A percentile compares a stretch with the other conserved stretches of the same genome.
Evolutionary conservation across 805 yeast species (phyloP).

Genomic region (Ogataea zsoltii): DNA sequence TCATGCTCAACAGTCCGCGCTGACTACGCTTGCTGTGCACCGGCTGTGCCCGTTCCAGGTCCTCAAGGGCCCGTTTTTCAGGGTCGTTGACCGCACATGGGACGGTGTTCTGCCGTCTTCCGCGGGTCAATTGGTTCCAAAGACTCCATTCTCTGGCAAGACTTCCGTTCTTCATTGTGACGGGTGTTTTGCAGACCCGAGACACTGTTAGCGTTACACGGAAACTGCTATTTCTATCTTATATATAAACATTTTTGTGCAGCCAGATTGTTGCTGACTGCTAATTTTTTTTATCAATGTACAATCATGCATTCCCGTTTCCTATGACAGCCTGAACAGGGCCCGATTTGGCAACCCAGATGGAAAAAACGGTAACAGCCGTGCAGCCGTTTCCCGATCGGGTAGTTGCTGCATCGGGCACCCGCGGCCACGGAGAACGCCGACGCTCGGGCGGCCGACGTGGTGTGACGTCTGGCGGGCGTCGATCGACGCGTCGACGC

Average conservation of each 20-base stretch:
- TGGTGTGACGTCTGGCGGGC: no score
- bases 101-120: background rate
- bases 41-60: no score
- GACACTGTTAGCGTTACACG: no score
- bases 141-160: slow-evolving; percentile 37
- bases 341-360: background rate
- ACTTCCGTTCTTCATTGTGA: slow-evolving; percentile 26
- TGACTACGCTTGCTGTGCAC: no score
- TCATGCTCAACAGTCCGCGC: no score
- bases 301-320: background rate
- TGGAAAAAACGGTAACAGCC: background rate
- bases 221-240: slow-evolving; percentile 63
- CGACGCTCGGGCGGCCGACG: background rate
- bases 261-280: background rate
- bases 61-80: background rate
- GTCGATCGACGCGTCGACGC: background rate
- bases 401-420: slow-evolving; percentile 3
- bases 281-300: no score
- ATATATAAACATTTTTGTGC: slow-evolving; percentile 71
- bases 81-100: background rate
- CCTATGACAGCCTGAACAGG: background rate
- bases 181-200: no score
- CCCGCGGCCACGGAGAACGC: slow-evolving; percentile 2
- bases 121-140: slow-evolving; percentile 33
- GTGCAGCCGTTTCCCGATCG: background rate